A percentile compares a stretch with the other conserved stretches of the same genome.
Evolutionary conservation across 805 yeast genomes (phyloP).

Genomic region (Sugiyamaella smithiae): DNA sequence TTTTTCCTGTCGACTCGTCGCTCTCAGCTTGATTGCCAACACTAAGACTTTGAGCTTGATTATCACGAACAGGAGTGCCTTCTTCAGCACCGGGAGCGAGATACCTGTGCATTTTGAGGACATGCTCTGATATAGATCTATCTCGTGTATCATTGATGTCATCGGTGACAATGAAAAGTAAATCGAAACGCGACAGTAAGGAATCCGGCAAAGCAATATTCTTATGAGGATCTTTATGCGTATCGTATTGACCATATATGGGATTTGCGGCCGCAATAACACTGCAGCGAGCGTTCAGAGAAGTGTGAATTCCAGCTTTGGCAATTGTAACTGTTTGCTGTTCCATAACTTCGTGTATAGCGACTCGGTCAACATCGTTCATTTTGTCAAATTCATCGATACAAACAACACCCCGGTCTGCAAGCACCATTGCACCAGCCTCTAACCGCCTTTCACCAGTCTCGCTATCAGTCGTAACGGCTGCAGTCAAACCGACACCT

Average conservation of each 20-base stretch:
- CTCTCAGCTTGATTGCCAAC: constrained; percentile 67
- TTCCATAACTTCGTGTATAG: constrained; percentile 99
- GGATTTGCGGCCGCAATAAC: constrained; percentile 99
- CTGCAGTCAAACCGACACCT: constrained; percentile 99
- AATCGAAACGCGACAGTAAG: constrained; percentile 91
- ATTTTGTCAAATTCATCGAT: constrained; percentile 98
- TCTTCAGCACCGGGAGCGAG: constrained; percentile 83
- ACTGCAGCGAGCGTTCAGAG: constrained; percentile 93
- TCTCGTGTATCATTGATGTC: constrained; percentile 85
- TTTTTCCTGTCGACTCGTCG: constrained; percentile 48
- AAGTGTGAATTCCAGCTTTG: constrained; percentile 96
- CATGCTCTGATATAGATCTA: constrained; percentile 88
- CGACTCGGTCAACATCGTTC: constrained; percentile 95
- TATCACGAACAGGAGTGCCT: constrained; percentile 91
- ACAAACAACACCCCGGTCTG: constrained; percentile 96
- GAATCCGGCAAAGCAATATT: constrained; percentile 98
- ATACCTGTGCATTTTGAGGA: constrained; percentile 87
- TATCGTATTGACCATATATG: constrained; percentile 92
- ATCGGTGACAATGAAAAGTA: constrained; percentile 92
- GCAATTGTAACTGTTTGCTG: constrained; percentile 98
- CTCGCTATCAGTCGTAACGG: constrained; percentile 93
- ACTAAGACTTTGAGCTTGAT: constrained; percentile 60
- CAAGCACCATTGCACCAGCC: constrained; percentile 99
- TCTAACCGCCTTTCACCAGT: constrained; percentile 95
- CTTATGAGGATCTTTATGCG: constrained; percentile 92